phyloP scores from a whole-genome alignment of 1,284 basidiomycete species.

The Tetrapyrgos nigripes region DNA sequence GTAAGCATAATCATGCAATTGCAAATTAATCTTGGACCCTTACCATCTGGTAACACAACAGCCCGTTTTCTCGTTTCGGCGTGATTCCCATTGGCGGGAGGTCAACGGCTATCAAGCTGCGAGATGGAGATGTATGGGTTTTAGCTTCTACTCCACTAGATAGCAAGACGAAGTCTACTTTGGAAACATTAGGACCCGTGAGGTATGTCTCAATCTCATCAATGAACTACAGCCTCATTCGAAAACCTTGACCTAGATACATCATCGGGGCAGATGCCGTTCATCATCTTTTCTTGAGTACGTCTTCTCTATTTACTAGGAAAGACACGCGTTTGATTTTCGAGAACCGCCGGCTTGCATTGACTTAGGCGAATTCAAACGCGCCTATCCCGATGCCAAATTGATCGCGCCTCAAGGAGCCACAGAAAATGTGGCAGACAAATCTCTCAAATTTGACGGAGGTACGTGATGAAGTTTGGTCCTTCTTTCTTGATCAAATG shows the following conservation, averaged over 20 bases:
- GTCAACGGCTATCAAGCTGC: constrained; percentile 83
- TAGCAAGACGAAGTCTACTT: constrained; percentile 71
- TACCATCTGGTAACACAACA: constrained; percentile 29
- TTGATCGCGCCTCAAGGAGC: constrained; percentile 70
- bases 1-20: constrained; percentile 40
- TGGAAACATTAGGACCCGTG: constrained; percentile 81
- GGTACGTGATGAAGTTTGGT: constrained; percentile 40
- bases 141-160: constrained; percentile 86
- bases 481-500: neutral
- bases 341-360: neutral
- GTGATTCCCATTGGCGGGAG: constrained; percentile 80
- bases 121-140: constrained; percentile 80
- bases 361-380: constrained; percentile 67
- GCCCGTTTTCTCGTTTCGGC: constrained; percentile 74
- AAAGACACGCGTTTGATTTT: too few species aligned
- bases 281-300: constrained; percentile 72
- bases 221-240: too few species aligned
- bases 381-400: constrained; percentile 80
- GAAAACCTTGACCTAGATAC: constrained; percentile 50
- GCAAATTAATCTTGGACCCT: neutral
- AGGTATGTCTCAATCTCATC: constrained; percentile 50
- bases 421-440: constrained; percentile 48
- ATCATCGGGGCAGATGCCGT: constrained; percentile 70
- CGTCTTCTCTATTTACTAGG: too few species aligned
- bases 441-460: constrained; percentile 59